Percentiles rank a stretch among this genome's conserved stretches.
phyloP scores from a whole-genome alignment of 352 stramenopile species.

The Aphanomyces cochlioides region DNA sequence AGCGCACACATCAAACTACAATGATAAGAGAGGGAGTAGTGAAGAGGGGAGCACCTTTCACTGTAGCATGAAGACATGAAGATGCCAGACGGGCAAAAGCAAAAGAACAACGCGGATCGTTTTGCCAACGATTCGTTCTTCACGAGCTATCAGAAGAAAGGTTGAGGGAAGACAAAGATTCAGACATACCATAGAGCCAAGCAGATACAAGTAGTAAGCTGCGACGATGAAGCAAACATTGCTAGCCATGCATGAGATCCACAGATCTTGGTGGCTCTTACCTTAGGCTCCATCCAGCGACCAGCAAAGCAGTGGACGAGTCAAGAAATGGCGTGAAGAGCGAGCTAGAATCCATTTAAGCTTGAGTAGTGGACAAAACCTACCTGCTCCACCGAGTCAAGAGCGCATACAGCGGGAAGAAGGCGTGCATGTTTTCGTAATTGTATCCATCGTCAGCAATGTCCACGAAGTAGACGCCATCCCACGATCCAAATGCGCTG shows the following conservation, averaged over 20 bases:
- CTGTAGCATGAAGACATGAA: slow-evolving; percentile 82
- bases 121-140: slow-evolving; percentile 48
- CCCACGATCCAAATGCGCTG: slow-evolving; percentile 67
- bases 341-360: not conserved
- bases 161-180: not conserved
- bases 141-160: slow-evolving; percentile 35
- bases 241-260: slow-evolving; percentile 33
- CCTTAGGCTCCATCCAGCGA: slow-evolving; percentile 56
- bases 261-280: slow-evolving; percentile 1
- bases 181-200: slow-evolving; percentile 41
- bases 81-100: slow-evolving; percentile 65
- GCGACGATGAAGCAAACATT: slow-evolving; percentile 73
- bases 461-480: slow-evolving; percentile 75
- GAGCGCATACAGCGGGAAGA: slow-evolving; percentile 77
- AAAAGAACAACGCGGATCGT: slow-evolving; percentile 73
- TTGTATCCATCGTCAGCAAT: slow-evolving; percentile 75
- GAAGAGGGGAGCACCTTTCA: slow-evolving; percentile 46
- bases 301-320: slow-evolving; percentile 32
- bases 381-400: slow-evolving; percentile 39
- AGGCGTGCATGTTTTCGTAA: slow-evolving; percentile 82
- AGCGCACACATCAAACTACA: slow-evolving; percentile 67
- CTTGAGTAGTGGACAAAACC: not conserved
- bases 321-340: slow-evolving; percentile 33
- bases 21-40: not conserved
- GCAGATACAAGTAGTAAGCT: slow-evolving; percentile 61